These are phyloP conservation scores for Hypomyces perniciosus DNA, from an alignment of 2,329 filamentous ascomycete species.

Conservation along the genomic window DNA sequence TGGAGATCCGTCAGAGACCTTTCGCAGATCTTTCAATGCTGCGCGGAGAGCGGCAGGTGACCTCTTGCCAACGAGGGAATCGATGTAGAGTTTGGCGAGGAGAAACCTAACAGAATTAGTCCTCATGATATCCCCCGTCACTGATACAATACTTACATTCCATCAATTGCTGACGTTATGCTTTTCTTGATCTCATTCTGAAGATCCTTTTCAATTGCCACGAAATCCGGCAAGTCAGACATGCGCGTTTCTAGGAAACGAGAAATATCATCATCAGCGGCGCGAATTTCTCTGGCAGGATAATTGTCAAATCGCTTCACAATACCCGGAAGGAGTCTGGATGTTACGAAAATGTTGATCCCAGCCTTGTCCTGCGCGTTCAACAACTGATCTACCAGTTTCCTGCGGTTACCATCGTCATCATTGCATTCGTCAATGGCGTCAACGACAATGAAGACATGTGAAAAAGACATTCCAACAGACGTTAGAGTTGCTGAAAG, in stretches of 20 bases:
- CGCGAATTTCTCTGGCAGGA: background rate
- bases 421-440: slow-evolving; percentile 1
- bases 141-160: background rate
- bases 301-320: background rate
- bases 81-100: background rate
- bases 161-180: background rate
- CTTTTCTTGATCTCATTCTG: background rate
- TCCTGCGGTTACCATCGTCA: background rate
- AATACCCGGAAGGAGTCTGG: background rate
- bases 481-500: background rate
- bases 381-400: background rate
- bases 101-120: slow-evolving; percentile 2
- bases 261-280: background rate
- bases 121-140: too few species aligned
- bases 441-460: slow-evolving; percentile 3
- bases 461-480: background rate
- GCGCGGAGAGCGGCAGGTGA: background rate
- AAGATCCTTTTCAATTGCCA: background rate
- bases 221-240: background rate
- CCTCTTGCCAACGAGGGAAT: background rate
- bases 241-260: background rate
- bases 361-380: background rate
- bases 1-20: background rate
- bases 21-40: background rate
- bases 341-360: slow-evolving; percentile 2